These are phyloP conservation scores for Trichophyton verrucosum DNA, from an alignment of 2,329 filamentous ascomycete species.

Conservation along the genomic window DNA sequence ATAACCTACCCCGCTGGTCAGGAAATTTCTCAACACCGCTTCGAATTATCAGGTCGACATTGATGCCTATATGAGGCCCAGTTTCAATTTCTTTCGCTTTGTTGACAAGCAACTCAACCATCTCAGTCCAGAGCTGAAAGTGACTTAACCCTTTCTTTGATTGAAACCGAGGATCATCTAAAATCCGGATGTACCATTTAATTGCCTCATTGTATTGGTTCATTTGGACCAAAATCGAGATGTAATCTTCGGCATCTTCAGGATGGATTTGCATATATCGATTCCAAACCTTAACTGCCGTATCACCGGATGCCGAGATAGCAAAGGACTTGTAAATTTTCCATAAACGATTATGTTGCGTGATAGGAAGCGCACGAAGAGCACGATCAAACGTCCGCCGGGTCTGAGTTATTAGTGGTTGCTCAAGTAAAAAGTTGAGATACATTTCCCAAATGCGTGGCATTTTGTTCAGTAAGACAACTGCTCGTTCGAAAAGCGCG, in stretches of 20 bases:
- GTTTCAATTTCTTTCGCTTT: conserved; percentile 79
- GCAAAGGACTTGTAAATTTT: conserved; percentile 81
- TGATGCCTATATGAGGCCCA: conserved; percentile 66
- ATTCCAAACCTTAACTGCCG: conserved; percentile 84
- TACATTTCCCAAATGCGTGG: conserved; percentile 98
- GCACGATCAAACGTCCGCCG: conserved; percentile 85
- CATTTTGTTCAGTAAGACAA: conserved; percentile 97
- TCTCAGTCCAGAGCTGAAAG: conserved; percentile 94
- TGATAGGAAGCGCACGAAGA: conserved; percentile 78
- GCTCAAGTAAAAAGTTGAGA: conserved; percentile 73
- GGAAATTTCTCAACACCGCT: conserved; percentile 84
- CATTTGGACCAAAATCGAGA: conserved; percentile 72
- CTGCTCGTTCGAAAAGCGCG: conserved; percentile 77
- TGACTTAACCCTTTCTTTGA: conserved; percentile 91
- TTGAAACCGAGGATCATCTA: conserved; percentile 80
- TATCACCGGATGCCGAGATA: conserved; percentile 77
- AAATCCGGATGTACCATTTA: conserved; percentile 76
- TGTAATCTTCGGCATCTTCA: conserved; percentile 89
- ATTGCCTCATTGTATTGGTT: conserved; percentile 83
- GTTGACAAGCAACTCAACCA: conserved; percentile 86
- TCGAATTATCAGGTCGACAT: conserved; percentile 82
- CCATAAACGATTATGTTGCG: conserved; percentile 94
- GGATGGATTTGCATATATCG: conserved; percentile 96
- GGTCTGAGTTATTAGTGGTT: conserved; percentile 80
- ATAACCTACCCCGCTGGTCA: conserved; percentile 87